Percentiles rank a stretch among this genome's conserved stretches.
Conservation (phyloP, 768 basidiomycete genomes). For the Trametes punicea region DNA sequence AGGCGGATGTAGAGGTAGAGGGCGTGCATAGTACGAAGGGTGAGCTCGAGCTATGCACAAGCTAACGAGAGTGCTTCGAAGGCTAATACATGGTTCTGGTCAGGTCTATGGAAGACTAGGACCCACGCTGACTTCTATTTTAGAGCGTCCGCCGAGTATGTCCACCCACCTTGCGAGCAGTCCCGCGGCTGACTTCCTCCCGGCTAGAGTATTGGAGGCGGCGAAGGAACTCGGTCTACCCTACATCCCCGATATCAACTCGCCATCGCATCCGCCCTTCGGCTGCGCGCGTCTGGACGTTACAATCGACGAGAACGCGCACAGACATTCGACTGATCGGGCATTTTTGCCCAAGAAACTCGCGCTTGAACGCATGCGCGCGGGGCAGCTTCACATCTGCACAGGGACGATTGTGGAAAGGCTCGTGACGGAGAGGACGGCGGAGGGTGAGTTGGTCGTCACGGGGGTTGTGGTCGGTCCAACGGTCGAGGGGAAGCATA, state of each 20-base stretch:
- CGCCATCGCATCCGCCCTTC: constrained; percentile 20
- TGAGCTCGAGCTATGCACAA: background rate
- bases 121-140: constrained; percentile 15
- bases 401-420: constrained; percentile 19
- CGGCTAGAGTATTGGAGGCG: constrained; percentile 13
- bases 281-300: constrained; percentile 22
- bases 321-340: constrained; percentile 21
- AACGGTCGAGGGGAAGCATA: background rate
- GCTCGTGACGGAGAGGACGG: constrained; percentile 11
- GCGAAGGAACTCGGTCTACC: constrained; percentile 22
- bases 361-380: constrained; percentile 7
- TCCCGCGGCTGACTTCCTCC: background rate
- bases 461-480: constrained; percentile 14
- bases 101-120: constrained; percentile 18
- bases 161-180: background rate
- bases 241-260: constrained; percentile 23
- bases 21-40: constrained; percentile 11
- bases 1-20: constrained; percentile 7
- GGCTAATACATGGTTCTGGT: background rate
- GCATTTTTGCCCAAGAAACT: constrained; percentile 22
- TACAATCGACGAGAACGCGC: constrained; percentile 22
- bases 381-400: constrained; percentile 20
- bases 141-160: constrained; percentile 11
- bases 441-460: constrained; percentile 2
- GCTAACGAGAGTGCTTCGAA: background rate